Evolutionary conservation across 176 grass and related monocot genomes (phyloP), one percentile per base, ranked within the genome.

Genomic region (Rhipidocladum racemiflorum): DNA sequence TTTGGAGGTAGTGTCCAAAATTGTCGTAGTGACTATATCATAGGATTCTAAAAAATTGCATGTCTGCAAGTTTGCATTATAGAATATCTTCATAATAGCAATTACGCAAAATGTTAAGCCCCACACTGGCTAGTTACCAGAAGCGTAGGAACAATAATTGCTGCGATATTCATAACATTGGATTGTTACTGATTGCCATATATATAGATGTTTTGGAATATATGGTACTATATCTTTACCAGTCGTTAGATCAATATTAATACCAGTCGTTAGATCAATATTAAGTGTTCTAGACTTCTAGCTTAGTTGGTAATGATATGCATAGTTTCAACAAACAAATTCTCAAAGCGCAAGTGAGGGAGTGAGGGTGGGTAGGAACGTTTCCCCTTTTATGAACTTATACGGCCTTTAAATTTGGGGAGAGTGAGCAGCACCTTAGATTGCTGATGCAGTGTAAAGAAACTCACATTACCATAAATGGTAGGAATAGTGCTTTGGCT

Each of bases 1-100:
- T 57, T 25, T 68, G 75, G 15, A 16, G 61, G 42, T 30, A 87
- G 29, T 35, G 60, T 75, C 45, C 68, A 80, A 64, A 73, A 44
- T 24, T 34, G 28, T 74, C 0, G 1, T 74, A 54, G 70, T n/a
- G 15, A 30, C 28, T 32, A 17, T 53, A 53, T 48, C 23, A 34
- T 24, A 57, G n/a, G n/a, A 25, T 57, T 25, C 16, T 65, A 4
- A 34, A 16, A 16, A 73, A 21, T 9, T 34, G 27, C 25, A 20
- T 51, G 3, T 72, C 16, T 72, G 25, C 16, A 28, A 50, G 6
- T 32, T 48, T 50, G 27, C 12, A 50, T 56, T 56, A 13, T 38
- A 56, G 18, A 74, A 46, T 70, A 46, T 16, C 48, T 54, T 17
- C 28, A 13, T 74, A 54, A 17, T 54, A 4, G 50, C 51, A 13